Evolutionary conservation across 164 flowering plant species (phyloP).

Genomic region (Vitis amurensis): DNA sequence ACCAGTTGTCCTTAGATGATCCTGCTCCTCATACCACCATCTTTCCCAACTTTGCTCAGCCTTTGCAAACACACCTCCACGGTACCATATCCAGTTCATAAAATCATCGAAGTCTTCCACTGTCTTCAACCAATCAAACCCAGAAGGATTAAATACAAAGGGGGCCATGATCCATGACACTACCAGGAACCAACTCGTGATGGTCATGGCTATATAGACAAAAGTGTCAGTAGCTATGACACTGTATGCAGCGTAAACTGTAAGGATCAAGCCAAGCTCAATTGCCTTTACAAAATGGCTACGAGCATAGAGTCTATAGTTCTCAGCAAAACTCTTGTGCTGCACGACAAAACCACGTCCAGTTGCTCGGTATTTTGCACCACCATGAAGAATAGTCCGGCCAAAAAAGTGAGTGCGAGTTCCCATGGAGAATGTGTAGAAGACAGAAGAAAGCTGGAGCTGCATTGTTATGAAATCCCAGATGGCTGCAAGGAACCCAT

Average conservation of each 20-base stretch:
- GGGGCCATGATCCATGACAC: conserved; percentile 68
- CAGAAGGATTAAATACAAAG: conserved; percentile 64
- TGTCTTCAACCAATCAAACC: conserved; percentile 70
- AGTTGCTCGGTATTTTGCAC: conserved; percentile 71
- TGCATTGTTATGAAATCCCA: conserved; percentile 67
- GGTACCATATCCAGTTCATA: conserved; percentile 69
- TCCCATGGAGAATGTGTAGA: conserved; percentile 72
- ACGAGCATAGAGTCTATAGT: conserved; percentile 60
- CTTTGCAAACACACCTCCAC: conserved; percentile 53
- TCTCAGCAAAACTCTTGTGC: conserved; percentile 66
- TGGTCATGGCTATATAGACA: conserved; percentile 55
- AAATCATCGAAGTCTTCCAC: conserved; percentile 66
- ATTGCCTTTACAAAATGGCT: conserved; percentile 68
- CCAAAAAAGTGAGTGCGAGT: conserved; percentile 71
- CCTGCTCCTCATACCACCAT: conserved; percentile 77
- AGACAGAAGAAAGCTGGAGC: conserved; percentile 65
- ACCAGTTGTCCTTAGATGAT: conserved; percentile 56
- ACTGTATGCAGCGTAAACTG: conserved; percentile 55
- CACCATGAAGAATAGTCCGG: conserved; percentile 69
- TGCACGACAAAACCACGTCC: conserved; percentile 75
- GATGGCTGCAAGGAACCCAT: conserved; percentile 54
- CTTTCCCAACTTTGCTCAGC: conserved; percentile 71
- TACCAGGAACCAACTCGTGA: conserved; percentile 65
- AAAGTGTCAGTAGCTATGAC: conserved; percentile 43
- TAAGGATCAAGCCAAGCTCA: conserved; percentile 60